Percentiles rank a stretch among this genome's conserved stretches.
phyloP scores from a whole-genome alignment of 495 filamentous ascomycete species.

The Articulospora tetracladia region DNA sequence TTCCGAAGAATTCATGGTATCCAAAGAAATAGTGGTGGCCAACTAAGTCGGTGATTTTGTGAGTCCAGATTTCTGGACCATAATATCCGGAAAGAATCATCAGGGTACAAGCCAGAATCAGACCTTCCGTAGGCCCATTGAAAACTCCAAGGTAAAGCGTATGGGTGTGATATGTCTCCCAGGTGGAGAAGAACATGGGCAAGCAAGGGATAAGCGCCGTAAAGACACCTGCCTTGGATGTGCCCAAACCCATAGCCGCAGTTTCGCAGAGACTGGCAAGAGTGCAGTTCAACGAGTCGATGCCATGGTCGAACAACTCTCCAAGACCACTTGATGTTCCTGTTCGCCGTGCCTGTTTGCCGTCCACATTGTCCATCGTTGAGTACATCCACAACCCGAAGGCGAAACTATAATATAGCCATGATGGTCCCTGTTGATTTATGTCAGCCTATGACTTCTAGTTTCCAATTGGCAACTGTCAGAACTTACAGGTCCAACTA shows the following conservation, averaged over 20 bases:
- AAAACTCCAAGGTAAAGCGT: constrained; percentile 95
- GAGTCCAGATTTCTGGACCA: constrained; percentile 84
- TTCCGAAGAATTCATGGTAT: constrained; percentile 27
- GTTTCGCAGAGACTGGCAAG: constrained; percentile 84
- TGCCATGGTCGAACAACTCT: constrained; percentile 97
- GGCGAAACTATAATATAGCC: constrained; percentile 94
- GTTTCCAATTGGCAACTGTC: not conserved
- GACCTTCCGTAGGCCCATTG: constrained; percentile 95
- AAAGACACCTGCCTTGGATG: constrained; percentile 77
- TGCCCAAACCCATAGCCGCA: constrained; percentile 85
- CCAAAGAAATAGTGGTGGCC: constrained; percentile 49
- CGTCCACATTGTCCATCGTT: constrained; percentile 97
- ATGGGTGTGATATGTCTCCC: constrained; percentile 99
- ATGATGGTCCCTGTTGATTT: constrained; percentile 64
- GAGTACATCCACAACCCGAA: constrained; percentile 97
- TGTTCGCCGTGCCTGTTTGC: constrained; percentile 92
- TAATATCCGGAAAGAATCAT: constrained; percentile 86
- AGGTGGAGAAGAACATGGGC: constrained; percentile 99
- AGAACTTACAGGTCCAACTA: constrained; percentile 76
- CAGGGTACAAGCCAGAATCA: constrained; percentile 78
- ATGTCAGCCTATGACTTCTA: not conserved
- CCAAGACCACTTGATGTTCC: constrained; percentile 92
- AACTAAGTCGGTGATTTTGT: constrained; percentile 61
- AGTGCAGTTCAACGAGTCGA: constrained; percentile 96
- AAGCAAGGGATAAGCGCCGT: constrained; percentile 88